Conservation (phyloP, 2,329 filamentous ascomycete genomes). For the Pseudopithomyces chartarum region DNA sequence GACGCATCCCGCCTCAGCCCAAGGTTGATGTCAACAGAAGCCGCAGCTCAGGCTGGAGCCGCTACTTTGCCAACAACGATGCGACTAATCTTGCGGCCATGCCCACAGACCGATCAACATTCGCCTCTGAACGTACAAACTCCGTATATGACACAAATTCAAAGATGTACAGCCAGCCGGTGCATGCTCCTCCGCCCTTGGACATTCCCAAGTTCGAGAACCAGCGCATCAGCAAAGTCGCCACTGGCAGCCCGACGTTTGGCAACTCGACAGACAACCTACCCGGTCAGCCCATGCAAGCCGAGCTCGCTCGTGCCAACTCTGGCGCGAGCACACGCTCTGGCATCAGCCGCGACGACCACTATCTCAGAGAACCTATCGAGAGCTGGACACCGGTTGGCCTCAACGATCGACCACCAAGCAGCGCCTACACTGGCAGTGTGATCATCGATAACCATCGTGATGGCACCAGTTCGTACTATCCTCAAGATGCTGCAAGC, state of each 20-base stretch:
- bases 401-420: slow-evolving; percentile 42
- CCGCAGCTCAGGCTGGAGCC: slow-evolving; percentile 74
- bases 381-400: slow-evolving; percentile 45
- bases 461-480: slow-evolving; percentile 60
- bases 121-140: slow-evolving; percentile 46
- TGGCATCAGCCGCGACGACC: slow-evolving; percentile 36
- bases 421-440: slow-evolving; percentile 52
- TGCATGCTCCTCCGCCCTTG: slow-evolving; percentile 72
- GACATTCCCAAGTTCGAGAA: slow-evolving; percentile 58
- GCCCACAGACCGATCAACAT: slow-evolving; percentile 57
- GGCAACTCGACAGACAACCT: slow-evolving; percentile 59
- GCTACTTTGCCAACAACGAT: slow-evolving; percentile 77
- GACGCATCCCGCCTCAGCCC: slow-evolving; percentile 25
- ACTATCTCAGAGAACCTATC: slow-evolving; percentile 35
- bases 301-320: slow-evolving; percentile 44
- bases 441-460: slow-evolving; percentile 51
- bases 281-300: slow-evolving; percentile 42
- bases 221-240: slow-evolving; percentile 68
- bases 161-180: slow-evolving; percentile 64
- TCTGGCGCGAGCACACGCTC: slow-evolving; percentile 43
- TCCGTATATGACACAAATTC: slow-evolving; percentile 57
- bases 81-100: slow-evolving; percentile 61
- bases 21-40: slow-evolving; percentile 27
- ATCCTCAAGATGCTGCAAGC: slow-evolving; percentile 37
- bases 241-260: slow-evolving; percentile 72